These are phyloP conservation scores for Chernovozyma aurita DNA, from an alignment of 1,139 yeast genomes.

Conservation along the genomic window DNA sequence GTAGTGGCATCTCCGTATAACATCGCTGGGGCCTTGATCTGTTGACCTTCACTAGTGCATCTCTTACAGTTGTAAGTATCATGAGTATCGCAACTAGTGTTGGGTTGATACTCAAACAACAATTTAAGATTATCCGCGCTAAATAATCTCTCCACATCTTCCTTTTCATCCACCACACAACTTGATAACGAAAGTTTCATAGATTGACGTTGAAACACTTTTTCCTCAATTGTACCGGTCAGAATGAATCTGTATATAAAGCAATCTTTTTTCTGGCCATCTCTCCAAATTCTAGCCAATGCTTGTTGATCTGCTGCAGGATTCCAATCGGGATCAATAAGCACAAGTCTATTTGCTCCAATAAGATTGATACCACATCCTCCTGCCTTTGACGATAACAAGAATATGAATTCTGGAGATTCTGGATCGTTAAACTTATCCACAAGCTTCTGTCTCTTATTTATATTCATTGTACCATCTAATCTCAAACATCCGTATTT, in stretches of 20 bases:
- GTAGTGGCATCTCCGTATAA: conserved; percentile 96
- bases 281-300: conserved; percentile 97
- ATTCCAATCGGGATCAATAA: conserved; percentile 98
- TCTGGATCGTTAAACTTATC: conserved; percentile 90
- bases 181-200: conserved; percentile 92
- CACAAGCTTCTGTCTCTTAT: conserved; percentile 89
- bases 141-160: conserved; percentile 89
- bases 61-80: conserved; percentile 87
- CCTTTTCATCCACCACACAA: conserved; percentile 95
- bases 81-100: conserved; percentile 85
- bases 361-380: conserved; percentile 97
- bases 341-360: conserved; percentile 87
- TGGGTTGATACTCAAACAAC: conserved; percentile 65
- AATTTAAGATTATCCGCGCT: conserved; percentile 76
- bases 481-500: conserved; percentile 77
- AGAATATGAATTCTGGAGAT: conserved; percentile 80
- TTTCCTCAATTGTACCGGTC: conserved; percentile 95
- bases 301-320: conserved; percentile 99
- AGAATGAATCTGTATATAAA: conserved; percentile 89
- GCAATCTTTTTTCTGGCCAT: conserved; percentile 96
- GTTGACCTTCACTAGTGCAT: conserved; percentile 57
- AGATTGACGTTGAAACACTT: conserved; percentile 93
- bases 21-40: conserved; percentile 79
- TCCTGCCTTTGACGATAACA: conserved; percentile 94
- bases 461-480: conserved; percentile 90